Base-by-base conservation (phyloP, 2,329 filamentous ascomycete species). In the Cladosporium sp. region DNA sequence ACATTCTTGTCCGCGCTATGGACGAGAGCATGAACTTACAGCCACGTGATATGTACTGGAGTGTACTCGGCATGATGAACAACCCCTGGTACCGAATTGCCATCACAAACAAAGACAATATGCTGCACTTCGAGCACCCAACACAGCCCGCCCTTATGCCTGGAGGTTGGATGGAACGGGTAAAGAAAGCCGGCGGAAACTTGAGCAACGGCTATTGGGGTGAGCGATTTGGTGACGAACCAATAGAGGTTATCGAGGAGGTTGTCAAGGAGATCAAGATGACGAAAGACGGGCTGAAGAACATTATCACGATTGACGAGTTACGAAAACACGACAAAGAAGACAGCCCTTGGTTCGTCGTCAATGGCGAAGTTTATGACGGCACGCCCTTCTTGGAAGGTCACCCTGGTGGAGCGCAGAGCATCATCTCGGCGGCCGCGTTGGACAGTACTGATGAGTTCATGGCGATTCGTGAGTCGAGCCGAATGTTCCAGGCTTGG, bases 31-130 rank as follows among this genome's bases (percentile, higher is more conserved):
- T 96, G 84, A 90, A 89, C 73, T 78, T 90, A 0, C 91, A 96
- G 71, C 92, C 92, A 4, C 82, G 90, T 61, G 92, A 97, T 68
- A 94, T 96, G 90, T 96, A 96, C 75, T 97, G 92, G 92, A 92
- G 86, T 61, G 91, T 96, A 2, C 77, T 96, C 39, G 92, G 92
- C 0, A 97, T 97, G 92, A 96, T 97, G 92, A 96, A 96, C 75
- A 96, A 96, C 67, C 89, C 90, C 0, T 97, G 92, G 92, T 97
- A 88, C 72, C 82, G 92, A 5, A 83, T 97, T 1, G 84, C 86
- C 1, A 88, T 97, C 57, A 83, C 85, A 55, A 86, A 86, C 58
- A 86, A 92, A 60, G 80, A 79, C 0, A 78, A 83, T 15, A 74
- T 70, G 7, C 74, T 96, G 42, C 81, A 84, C 5, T 97, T 97